Evolutionary conservation across 1,284 basidiomycete species (phyloP).

Genomic region (Ceratobasidium sp.): DNA sequence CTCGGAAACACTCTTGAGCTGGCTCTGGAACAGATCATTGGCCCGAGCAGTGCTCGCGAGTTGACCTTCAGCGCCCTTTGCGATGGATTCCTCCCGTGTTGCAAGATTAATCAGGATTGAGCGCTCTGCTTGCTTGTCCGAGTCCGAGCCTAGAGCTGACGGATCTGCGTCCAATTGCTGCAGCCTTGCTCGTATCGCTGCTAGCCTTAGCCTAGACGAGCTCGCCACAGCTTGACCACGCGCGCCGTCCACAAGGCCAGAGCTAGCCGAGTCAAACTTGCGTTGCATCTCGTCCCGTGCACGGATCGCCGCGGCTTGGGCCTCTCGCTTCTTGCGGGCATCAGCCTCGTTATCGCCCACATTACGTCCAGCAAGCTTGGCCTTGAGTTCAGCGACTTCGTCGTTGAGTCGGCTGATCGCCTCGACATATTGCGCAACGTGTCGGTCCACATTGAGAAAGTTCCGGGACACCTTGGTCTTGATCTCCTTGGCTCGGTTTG

Average conservation of each 20-base stretch:
- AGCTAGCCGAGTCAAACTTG: slow-evolving; percentile 71
- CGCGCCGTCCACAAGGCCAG: slow-evolving; percentile 79
- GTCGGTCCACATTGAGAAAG: slow-evolving; percentile 90
- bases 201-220: slow-evolving; percentile 58
- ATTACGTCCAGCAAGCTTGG: slow-evolving; percentile 75
- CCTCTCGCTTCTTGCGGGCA: slow-evolving; percentile 71
- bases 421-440: slow-evolving; percentile 92
- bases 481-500: slow-evolving; percentile 95
- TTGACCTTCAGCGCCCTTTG: slow-evolving; percentile 65
- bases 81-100: slow-evolving; percentile 70
- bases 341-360: slow-evolving; percentile 66
- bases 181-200: slow-evolving; percentile 70
- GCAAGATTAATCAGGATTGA: slow-evolving; percentile 74
- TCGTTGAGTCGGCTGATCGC: slow-evolving; percentile 88
- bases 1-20: slow-evolving; percentile 80
- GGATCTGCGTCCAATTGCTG: slow-evolving; percentile 64
- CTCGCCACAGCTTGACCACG: slow-evolving; percentile 79
- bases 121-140: slow-evolving; percentile 75
- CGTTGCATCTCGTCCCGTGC: slow-evolving; percentile 72
- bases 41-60: slow-evolving; percentile 77
- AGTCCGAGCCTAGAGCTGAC: slow-evolving; percentile 53
- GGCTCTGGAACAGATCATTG: slow-evolving; percentile 80
- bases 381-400: slow-evolving; percentile 86
- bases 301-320: slow-evolving; percentile 70
- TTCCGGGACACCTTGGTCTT: slow-evolving; percentile 94